A percentile compares a stretch with the other conserved stretches of the same genome.
Evolutionary conservation across 179 eudicot species (phyloP).

Genomic region (Silene noctiflora): DNA sequence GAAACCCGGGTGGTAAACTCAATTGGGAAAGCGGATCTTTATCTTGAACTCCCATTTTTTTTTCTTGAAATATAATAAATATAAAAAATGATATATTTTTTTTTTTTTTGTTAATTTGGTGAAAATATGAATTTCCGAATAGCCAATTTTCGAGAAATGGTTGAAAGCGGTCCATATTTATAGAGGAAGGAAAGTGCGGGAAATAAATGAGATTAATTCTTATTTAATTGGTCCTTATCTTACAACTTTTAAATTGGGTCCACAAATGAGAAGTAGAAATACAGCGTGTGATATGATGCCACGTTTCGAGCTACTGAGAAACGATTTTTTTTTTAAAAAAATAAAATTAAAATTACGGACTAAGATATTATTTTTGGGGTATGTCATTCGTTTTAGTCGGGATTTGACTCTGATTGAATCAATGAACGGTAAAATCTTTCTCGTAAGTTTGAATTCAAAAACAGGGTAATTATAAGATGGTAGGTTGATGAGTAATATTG

Average conservation of each 20-base stretch:
- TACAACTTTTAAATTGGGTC: constrained; percentile 24
- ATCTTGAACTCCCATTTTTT: constrained; percentile 53
- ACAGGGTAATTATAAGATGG: too few species aligned
- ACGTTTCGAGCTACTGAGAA: constrained; percentile 19
- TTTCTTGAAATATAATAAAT: neutral
- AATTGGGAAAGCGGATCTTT: constrained; percentile 58
- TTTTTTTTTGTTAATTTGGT: neutral
- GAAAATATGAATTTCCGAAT: constrained; percentile 11
- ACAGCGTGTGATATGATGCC: constrained; percentile 10
- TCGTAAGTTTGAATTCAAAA: too few species aligned
- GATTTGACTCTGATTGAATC: too few species aligned
- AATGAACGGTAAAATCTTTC: too few species aligned
- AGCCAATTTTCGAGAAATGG: constrained; percentile 25
- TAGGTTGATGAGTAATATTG: too few species aligned
- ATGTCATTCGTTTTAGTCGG: too few species aligned
- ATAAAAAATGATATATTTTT: too few species aligned
- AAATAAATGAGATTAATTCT: constrained; percentile 13
- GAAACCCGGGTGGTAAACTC: constrained; percentile 80
- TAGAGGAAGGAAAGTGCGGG: constrained; percentile 21
- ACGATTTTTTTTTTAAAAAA: too few species aligned
- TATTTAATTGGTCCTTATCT: constrained; percentile 33
- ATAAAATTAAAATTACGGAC: too few species aligned
- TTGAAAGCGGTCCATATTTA: constrained; percentile 35
- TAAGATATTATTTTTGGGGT: too few species aligned
- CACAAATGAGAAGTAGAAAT: constrained; percentile 5